Evolutionary conservation across 495 filamentous ascomycete genomes (phyloP).

Genomic region (Terfezia claveryi): DNA sequence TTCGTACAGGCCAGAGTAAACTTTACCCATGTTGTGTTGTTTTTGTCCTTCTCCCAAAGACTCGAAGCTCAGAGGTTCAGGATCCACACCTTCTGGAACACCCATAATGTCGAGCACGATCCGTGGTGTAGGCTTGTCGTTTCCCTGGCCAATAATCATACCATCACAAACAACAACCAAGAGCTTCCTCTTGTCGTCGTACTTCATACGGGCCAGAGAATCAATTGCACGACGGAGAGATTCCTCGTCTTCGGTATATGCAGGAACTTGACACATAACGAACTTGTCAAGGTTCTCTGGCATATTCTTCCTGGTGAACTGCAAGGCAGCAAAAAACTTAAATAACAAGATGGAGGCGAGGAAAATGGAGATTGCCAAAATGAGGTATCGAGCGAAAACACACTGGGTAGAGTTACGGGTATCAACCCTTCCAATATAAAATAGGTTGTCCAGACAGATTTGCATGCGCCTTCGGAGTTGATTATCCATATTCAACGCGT

Average conservation of each 20-base stretch:
- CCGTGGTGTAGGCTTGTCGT: conserved; percentile 81
- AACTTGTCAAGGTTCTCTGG: conserved; percentile 97
- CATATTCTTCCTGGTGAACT: conserved; percentile 74
- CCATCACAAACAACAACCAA: conserved; percentile 88
- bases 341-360: conserved; percentile 64
- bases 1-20: conserved; percentile 95
- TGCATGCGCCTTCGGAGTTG: conserved; percentile 44
- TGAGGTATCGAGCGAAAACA: conserved; percentile 72
- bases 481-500: conserved; percentile 35
- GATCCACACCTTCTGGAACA: conserved; percentile 78
- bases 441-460: conserved; percentile 78
- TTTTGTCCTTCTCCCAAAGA: conserved; percentile 87
- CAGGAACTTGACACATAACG: conserved; percentile 90
- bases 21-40: conserved; percentile 98
- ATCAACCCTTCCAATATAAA: conserved; percentile 82
- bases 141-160: conserved; percentile 98
- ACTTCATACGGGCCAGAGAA: conserved; percentile 83
- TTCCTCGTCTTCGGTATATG: conserved; percentile 96
- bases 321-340: conserved; percentile 91
- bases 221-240: conserved; percentile 91
- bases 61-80: conserved; percentile 94
- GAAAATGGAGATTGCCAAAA: conserved; percentile 72
- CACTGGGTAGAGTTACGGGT: conserved; percentile 74
- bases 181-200: conserved; percentile 96
- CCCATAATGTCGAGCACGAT: conserved; percentile 96